phyloP scores from a whole-genome alignment of 2,329 filamentous ascomycete genomes.

The Akanthomyces muscarius region DNA sequence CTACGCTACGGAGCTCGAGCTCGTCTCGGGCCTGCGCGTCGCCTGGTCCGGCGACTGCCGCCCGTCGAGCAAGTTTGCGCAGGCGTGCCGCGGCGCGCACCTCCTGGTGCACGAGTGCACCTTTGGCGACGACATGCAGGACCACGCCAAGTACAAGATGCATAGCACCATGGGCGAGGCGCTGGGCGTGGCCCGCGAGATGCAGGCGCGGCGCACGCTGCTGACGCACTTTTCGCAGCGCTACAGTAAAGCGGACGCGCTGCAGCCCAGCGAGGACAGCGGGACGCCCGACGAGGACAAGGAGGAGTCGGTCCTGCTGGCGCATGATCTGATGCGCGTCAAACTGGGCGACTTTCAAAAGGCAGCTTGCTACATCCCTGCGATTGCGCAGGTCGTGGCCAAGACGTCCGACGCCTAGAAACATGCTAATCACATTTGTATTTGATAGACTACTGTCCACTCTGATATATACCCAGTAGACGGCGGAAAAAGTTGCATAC shows the following conservation, averaged over 20 bases:
- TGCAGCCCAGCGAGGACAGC: slow-evolving; percentile 29
- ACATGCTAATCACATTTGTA: background rate
- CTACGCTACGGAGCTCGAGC: slow-evolving; percentile 72
- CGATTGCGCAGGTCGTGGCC: slow-evolving; percentile 50
- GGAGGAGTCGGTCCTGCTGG: slow-evolving; percentile 53
- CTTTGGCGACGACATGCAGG: slow-evolving; percentile 78
- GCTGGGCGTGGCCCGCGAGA: slow-evolving; percentile 67
- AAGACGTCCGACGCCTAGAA: slow-evolving; percentile 25
- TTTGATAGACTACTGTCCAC: background rate
- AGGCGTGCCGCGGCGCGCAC: slow-evolving; percentile 69
- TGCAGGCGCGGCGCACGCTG: slow-evolving; percentile 76
- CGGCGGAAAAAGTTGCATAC: background rate
- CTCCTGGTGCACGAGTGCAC: slow-evolving; percentile 94
- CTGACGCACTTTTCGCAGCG: slow-evolving; percentile 95
- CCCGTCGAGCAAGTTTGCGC: slow-evolving; percentile 65
- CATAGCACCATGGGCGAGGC: slow-evolving; percentile 89
- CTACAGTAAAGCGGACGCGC: slow-evolving; percentile 63
- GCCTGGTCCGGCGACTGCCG: slow-evolving; percentile 94
- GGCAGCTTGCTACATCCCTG: slow-evolving; percentile 59
- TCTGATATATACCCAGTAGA: slow-evolving; percentile 14
- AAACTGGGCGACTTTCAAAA: slow-evolving; percentile 66
- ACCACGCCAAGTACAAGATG: slow-evolving; percentile 80
- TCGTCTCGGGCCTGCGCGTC: slow-evolving; percentile 75
- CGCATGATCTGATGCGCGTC: slow-evolving; percentile 76
- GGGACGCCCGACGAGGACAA: background rate